Percentiles rank a stretch among this genome's conserved stretches.
Conservation (phyloP, 164 flowering plant genomes). For the Cinnamomum chago region DNA sequence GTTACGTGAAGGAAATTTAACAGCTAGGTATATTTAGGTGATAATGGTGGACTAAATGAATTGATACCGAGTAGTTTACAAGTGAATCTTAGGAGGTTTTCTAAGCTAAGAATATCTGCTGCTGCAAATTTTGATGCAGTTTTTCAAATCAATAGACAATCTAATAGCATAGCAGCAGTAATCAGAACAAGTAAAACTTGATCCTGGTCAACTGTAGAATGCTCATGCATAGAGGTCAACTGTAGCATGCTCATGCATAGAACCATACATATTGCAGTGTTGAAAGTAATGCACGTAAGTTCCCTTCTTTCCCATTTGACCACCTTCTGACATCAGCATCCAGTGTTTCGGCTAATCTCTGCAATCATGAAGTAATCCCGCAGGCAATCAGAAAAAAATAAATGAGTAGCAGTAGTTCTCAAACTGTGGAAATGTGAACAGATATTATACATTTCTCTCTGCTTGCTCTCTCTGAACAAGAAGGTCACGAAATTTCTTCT, state of each 20-base stretch:
- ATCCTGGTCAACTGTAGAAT: background rate
- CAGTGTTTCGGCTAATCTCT: constrained; percentile 80
- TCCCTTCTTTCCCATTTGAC: constrained; percentile 88
- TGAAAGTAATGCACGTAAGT: constrained; percentile 85
- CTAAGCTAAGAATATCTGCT: background rate
- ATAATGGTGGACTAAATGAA: background rate
- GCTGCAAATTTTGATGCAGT: background rate
- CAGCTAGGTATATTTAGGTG: background rate
- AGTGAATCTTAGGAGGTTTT: background rate
- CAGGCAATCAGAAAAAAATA: background rate
- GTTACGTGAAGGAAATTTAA: background rate
- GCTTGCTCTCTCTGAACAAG: constrained; percentile 81
- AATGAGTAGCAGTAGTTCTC: background rate
- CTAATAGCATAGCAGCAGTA: background rate
- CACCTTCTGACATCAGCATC: constrained; percentile 91
- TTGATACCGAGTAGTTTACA: background rate
- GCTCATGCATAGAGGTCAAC: background rate
- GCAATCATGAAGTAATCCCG: constrained; percentile 22
- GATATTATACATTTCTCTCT: constrained; percentile 67
- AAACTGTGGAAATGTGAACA: constrained; percentile 5
- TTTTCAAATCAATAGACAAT: background rate
- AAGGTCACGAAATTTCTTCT: constrained; percentile 85
- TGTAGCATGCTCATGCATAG: constrained; percentile 36
- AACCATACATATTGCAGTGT: constrained; percentile 88
- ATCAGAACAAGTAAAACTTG: background rate